Percentiles rank a stretch among this genome's conserved stretches.
Evolutionary conservation across 2,329 filamentous ascomycete genomes (phyloP).

Genomic region (Aureobasidium sp.): DNA sequence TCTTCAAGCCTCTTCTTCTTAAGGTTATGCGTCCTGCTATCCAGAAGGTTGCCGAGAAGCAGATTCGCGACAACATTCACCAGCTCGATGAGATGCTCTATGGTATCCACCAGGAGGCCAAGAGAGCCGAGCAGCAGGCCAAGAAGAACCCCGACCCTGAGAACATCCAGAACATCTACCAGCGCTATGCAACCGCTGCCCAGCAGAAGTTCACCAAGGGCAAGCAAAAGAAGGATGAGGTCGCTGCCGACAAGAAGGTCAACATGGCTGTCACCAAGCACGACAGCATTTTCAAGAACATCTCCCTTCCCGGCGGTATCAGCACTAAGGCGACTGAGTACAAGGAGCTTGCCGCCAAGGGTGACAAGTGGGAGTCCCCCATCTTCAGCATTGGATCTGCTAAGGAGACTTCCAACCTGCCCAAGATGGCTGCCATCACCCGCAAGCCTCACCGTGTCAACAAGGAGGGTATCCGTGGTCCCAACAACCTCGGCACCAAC

Average conservation of each 20-base stretch:
- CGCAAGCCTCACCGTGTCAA: constrained; percentile 50
- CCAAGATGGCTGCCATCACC: constrained; percentile 43
- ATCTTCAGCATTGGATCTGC: constrained; percentile 83
- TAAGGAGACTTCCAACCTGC: constrained; percentile 62
- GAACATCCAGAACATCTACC: constrained; percentile 73
- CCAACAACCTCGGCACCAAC: constrained; percentile 11
- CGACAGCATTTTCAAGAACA: constrained; percentile 84
- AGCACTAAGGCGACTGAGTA: constrained; percentile 92
- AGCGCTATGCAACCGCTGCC: constrained; percentile 67
- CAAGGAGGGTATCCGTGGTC: constrained; percentile 26
- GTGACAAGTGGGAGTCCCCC: constrained; percentile 88
- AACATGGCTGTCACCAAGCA: constrained; percentile 80
- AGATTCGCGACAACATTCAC: constrained; percentile 74
- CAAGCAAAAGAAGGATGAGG: constrained; percentile 64
- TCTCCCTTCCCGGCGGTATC: constrained; percentile 79
- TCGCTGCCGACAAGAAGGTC: constrained; percentile 58
- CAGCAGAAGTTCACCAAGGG: constrained; percentile 66
- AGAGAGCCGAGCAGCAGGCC: constrained; percentile 58
- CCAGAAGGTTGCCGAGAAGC: constrained; percentile 80
- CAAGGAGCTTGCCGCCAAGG: constrained; percentile 76
- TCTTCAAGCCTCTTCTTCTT: constrained; percentile 82
- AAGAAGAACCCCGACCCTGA: constrained; percentile 57
- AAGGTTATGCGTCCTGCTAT: constrained; percentile 75
- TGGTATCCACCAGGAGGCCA: constrained; percentile 73
- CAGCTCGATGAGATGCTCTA: constrained; percentile 65